Evolutionary conservation across 371 early-diverging fungal genomes (phyloP).

Genomic region (Polyrhizophydium stewartii): DNA sequence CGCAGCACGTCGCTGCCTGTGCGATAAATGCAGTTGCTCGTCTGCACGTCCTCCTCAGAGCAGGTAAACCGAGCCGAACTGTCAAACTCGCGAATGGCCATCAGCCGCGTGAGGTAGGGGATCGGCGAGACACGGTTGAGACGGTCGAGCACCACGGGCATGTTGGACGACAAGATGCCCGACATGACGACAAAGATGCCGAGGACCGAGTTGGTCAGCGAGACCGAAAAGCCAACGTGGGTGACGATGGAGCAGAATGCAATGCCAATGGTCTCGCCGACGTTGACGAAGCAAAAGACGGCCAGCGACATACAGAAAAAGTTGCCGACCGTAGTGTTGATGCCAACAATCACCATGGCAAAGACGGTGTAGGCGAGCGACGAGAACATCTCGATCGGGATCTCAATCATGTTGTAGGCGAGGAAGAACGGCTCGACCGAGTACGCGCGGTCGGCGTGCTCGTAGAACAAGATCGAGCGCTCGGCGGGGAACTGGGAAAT

Average conservation of each 20-base stretch:
- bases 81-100: conserved; percentile 21
- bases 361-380: conserved; percentile 21
- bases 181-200: conserved; percentile 20
- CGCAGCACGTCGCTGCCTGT: conserved; percentile 28
- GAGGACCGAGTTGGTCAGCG: not conserved
- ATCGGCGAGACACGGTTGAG: conserved; percentile 32
- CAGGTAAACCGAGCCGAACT: conserved; percentile 14
- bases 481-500: conserved; percentile 30
- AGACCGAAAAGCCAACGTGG: not conserved
- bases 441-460: conserved; percentile 28
- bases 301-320: conserved; percentile 13
- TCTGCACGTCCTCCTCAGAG: conserved; percentile 5
- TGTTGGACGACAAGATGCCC: conserved; percentile 27
- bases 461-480: conserved; percentile 20
- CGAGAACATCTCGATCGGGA: conserved; percentile 16
- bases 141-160: conserved; percentile 24
- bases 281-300: conserved; percentile 13
- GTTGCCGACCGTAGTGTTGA: conserved; percentile 15
- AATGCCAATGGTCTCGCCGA: conserved; percentile 38
- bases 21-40: conserved; percentile 19
- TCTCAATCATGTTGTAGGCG: conserved; percentile 14
- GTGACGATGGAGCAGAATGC: conserved; percentile 32
- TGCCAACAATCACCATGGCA: conserved; percentile 15
- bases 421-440: conserved; percentile 26
- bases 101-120: conserved; percentile 23